phyloP scores from a whole-genome alignment of 169 alveolate genomes.

The Plasmodium gonderi region DNA sequence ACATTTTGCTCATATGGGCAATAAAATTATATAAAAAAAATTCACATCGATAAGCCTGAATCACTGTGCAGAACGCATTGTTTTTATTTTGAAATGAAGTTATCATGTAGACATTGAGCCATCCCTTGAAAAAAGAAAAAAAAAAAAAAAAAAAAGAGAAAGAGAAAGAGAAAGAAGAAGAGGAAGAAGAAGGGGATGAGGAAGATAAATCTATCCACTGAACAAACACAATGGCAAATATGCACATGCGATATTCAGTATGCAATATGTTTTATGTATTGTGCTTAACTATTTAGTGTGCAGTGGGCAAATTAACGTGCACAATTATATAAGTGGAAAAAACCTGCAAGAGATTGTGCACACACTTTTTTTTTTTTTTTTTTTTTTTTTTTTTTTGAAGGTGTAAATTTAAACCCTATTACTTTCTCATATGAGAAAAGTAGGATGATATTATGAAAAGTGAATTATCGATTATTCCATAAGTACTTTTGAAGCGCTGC shows the following conservation, averaged over 20 bases:
- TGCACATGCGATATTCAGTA: background rate
- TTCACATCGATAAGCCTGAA: background rate
- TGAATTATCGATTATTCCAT: background rate
- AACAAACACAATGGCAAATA: background rate
- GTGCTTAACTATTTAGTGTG: no score
- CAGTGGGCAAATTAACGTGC: no score
- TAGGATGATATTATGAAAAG: background rate
- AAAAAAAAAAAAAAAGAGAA: background rate
- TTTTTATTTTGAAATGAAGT: background rate
- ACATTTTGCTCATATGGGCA: background rate
- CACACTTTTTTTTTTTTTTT: background rate
- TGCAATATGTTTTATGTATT: no score
- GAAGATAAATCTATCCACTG: background rate
- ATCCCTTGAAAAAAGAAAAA: background rate
- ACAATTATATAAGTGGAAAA: background rate
- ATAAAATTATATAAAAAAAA: no score
- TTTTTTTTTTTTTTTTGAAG: background rate
- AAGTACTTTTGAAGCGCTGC: background rate
- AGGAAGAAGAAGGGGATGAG: no score
- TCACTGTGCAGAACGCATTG: background rate
- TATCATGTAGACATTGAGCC: conserved; percentile 25
- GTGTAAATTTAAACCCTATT: background rate
- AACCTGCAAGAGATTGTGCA: background rate
- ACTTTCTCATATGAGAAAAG: background rate
- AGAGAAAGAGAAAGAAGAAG: background rate